phyloP scores from a whole-genome alignment of 2,329 filamentous ascomycete species.

The Botryotinia narcissicola region DNA sequence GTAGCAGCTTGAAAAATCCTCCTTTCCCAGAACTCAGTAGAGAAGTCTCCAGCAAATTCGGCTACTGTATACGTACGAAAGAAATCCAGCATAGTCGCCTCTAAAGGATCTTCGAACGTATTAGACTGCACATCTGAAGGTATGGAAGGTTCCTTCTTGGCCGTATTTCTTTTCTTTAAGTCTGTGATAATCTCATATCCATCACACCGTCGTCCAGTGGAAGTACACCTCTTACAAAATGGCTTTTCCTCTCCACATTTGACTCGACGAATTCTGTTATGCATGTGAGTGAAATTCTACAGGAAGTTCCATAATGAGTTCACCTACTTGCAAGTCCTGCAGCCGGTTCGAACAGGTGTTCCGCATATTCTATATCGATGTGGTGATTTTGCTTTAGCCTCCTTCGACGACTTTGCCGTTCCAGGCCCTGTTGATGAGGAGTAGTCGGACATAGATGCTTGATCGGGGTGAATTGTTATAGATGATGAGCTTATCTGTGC shows the following conservation, averaged over 20 bases:
- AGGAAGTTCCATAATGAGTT: background rate
- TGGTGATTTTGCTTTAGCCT: slow-evolving; percentile 27
- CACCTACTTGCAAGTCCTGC: slow-evolving; percentile 37
- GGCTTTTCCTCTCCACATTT: slow-evolving; percentile 38
- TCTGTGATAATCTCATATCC: slow-evolving; percentile 29
- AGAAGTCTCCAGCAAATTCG: slow-evolving; percentile 31
- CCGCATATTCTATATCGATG: slow-evolving; percentile 35
- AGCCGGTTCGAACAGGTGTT: slow-evolving; percentile 35
- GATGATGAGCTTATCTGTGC: background rate
- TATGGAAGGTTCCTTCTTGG: slow-evolving; percentile 7
- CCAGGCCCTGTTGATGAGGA: background rate
- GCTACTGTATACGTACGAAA: slow-evolving; percentile 32
- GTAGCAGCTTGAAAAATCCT: slow-evolving; percentile 30
- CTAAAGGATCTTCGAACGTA: slow-evolving; percentile 27
- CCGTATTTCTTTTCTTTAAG: background rate
- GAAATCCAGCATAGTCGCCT: slow-evolving; percentile 30
- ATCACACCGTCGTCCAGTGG: slow-evolving; percentile 36
- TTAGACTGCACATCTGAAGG: background rate
- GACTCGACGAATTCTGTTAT: slow-evolving; percentile 33
- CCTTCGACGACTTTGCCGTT: background rate
- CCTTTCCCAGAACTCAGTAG: slow-evolving; percentile 33
- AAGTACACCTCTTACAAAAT: slow-evolving; percentile 36
- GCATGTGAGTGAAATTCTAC: background rate
- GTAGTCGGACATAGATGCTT: background rate
- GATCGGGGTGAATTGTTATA: background rate